Conservation (phyloP, 495 filamentous ascomycete species). For the Xanthoparmelia taractica region DNA sequence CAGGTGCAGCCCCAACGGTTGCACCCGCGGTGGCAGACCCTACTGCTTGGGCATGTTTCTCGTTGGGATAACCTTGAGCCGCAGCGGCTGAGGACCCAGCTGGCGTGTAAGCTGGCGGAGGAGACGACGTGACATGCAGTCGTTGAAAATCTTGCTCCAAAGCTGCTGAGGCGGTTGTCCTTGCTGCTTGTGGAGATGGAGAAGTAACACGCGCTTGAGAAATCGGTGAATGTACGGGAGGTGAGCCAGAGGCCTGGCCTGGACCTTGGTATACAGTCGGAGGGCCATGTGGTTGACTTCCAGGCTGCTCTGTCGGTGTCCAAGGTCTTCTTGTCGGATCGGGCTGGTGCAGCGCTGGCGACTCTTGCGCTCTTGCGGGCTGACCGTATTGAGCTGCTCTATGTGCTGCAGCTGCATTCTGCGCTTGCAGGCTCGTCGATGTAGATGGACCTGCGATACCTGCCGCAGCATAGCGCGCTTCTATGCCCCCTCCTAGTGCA, state of each 20-base stretch:
- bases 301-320: constrained; percentile 92
- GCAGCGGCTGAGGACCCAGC: constrained; percentile 53
- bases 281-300: constrained; percentile 80
- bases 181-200: constrained; percentile 20
- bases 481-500: constrained; percentile 68
- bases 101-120: constrained; percentile 80
- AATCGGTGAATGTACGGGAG: constrained; percentile 24
- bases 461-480: constrained; percentile 79
- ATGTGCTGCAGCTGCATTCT: constrained; percentile 73
- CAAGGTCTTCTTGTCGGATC: constrained; percentile 63
- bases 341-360: constrained; percentile 34
- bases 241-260: constrained; percentile 36
- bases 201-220: constrained; percentile 22
- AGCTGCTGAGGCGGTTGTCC: constrained; percentile 44
- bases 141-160: constrained; percentile 83
- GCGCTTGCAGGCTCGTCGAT: constrained; percentile 67
- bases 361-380: constrained; percentile 34
- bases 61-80: constrained; percentile 62
- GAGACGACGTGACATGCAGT: constrained; percentile 73
- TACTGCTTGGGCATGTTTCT: constrained; percentile 53
- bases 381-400: constrained; percentile 65
- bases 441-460: constrained; percentile 82
- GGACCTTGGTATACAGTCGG: constrained; percentile 88
- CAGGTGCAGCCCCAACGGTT: constrained; percentile 25
- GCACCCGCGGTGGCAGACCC: constrained; percentile 29